Evolutionary conservation across 495 filamentous ascomycete species (phyloP).

Genomic region (Penicillium parvum): DNA sequence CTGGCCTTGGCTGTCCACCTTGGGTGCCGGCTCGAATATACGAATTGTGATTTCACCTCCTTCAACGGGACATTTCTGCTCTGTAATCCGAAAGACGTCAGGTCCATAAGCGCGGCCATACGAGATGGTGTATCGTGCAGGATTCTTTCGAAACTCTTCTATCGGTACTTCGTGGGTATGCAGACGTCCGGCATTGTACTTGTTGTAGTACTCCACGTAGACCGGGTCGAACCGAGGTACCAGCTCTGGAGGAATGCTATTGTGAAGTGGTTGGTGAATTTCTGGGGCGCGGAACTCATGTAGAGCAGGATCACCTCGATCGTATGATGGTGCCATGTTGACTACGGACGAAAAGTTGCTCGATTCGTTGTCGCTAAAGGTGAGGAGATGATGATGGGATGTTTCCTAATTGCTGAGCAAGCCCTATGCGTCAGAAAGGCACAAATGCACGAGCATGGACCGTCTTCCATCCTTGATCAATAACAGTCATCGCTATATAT

Average conservation of each 20-base stretch:
- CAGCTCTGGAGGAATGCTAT: conserved; percentile 33
- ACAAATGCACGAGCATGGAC: too few species aligned
- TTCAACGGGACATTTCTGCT: conserved; percentile 35
- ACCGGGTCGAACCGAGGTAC: conserved; percentile 30
- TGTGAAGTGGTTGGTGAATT: conserved; percentile 31
- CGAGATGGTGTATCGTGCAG: conserved; percentile 30
- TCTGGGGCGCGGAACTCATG: conserved; percentile 20
- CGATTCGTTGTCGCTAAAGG: not conserved
- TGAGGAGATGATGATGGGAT: not conserved
- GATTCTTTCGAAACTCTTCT: conserved; percentile 40
- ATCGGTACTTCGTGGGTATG: conserved; percentile 42
- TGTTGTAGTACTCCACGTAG: conserved; percentile 36
- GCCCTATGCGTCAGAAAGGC: too few species aligned
- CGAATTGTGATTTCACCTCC: conserved; percentile 34
- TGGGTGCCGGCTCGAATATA: conserved; percentile 34
- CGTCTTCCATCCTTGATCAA: too few species aligned
- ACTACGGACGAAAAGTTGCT: too few species aligned
- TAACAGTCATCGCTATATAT: too few species aligned
- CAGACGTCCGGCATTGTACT: conserved; percentile 37
- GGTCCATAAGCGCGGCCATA: conserved; percentile 34
- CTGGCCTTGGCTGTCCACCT: conserved; percentile 23
- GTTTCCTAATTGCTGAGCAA: too few species aligned
- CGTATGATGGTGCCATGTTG: conserved; percentile 9
- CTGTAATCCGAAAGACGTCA: conserved; percentile 35
- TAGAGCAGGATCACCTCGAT: conserved; percentile 9